Conservation (phyloP, 257 asterid genomes). For the Pogostemon cablin region DNA sequence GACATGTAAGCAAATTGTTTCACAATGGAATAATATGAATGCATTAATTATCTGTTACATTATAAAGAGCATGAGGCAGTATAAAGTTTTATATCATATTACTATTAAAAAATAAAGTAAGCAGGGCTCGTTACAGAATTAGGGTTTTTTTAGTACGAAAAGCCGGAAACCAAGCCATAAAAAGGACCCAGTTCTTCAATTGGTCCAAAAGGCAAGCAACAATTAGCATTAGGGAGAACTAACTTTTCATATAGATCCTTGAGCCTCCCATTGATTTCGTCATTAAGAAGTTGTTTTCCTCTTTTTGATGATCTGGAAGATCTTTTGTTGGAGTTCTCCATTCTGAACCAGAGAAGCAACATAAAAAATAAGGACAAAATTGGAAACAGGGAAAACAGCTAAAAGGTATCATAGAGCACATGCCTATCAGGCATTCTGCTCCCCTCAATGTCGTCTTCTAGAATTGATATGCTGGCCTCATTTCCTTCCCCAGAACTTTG, state of each 20-base stretch:
- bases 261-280: constrained; percentile 54
- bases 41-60: constrained; percentile 16
- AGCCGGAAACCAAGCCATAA: constrained; percentile 18
- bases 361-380: constrained; percentile 27
- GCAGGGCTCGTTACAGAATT: constrained; percentile 20
- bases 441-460: constrained; percentile 35
- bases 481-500: constrained; percentile 40
- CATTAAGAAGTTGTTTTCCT: constrained; percentile 45
- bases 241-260: constrained; percentile 75
- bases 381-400: constrained; percentile 20
- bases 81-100: neutral
- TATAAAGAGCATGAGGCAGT: constrained; percentile 17
- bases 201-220: neutral
- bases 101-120: constrained; percentile 18
- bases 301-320: constrained; percentile 40
- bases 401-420: constrained; percentile 28
- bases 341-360: constrained; percentile 50
- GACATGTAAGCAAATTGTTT: constrained; percentile 20
- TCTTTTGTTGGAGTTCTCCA: constrained; percentile 42
- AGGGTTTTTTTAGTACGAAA: constrained; percentile 6
- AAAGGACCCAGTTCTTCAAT: constrained; percentile 7
- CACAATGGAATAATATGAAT: constrained; percentile 29
- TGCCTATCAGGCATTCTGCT: constrained; percentile 47
- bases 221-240: constrained; percentile 33
- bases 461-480: constrained; percentile 38